Base-by-base conservation (phyloP, 2,329 filamentous ascomycete genomes). In the Fusarium sp. region DNA sequence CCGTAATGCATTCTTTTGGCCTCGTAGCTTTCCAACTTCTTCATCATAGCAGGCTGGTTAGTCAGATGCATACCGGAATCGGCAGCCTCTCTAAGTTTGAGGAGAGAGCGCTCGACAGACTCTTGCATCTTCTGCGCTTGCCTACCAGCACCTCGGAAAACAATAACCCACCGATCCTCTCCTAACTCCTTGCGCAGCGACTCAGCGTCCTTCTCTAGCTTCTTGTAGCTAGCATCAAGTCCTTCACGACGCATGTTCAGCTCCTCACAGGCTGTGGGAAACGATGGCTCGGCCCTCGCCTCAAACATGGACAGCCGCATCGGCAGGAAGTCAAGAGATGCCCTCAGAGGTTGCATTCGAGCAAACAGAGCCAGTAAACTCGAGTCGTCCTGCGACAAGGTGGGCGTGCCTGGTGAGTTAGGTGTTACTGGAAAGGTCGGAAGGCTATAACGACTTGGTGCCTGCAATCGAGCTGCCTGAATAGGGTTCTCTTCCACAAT, bases 61-160 rank as follows among this genome's bases (percentile, higher is more conserved):
- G 91, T 92, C 67, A 94, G 83, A 73, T 96, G 92, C 77, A 92
- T 87, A 12, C 91, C 92, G 16, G 90, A 87, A 66, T 97, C 94
- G 21, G 97, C 86, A 8, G 91, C 91, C 79, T 97, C 94, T 71
- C 89, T 91, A 40, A 99, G 87, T 82, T 97, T 97, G 52, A 86
- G 83, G 66, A 97, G 90, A 80, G 95, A 97, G 72, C 96, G 89
- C 79, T 97, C 94, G 28, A 98, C 94, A 7, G 95, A 98, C 75
- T 97, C 94, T 80, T 94, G 96, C 95, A 99, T 97, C 85, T 97
- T 97, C 75, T 96, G 91, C 9, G 96, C 96, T 82, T 98, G 95
- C 64, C 93, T 89, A 19, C 95, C 95, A 21, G 96, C 96, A 73
- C 96, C 96, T 64, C 96, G 91, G 85, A 99, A 99, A 40, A 98